Percentiles rank a stretch among this genome's conserved stretches.
phyloP scores from a whole-genome alignment of 176 grass and related monocot genomes.

The Triticum dicoccoides region DNA sequence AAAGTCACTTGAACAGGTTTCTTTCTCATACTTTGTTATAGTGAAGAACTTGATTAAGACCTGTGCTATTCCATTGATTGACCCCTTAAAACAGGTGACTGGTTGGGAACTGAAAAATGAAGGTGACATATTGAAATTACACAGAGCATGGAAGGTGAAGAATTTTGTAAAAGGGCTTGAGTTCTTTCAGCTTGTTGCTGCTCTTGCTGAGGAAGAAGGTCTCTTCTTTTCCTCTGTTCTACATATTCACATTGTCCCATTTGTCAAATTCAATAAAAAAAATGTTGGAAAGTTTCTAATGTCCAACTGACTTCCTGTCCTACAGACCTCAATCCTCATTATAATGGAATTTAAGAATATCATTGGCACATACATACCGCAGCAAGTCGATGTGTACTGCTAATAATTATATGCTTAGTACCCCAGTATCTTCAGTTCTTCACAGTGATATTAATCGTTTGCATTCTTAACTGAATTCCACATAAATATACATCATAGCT shows the following conservation, averaged over 20 bases:
- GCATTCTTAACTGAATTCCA: background rate
- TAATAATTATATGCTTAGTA: background rate
- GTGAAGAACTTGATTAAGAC: background rate
- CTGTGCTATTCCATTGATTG: background rate
- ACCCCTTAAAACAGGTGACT: conserved; percentile 50
- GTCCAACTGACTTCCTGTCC: background rate
- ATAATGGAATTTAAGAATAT: background rate
- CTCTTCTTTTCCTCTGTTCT: background rate
- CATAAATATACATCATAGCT: background rate
- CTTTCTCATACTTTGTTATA: background rate
- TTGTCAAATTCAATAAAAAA: background rate
- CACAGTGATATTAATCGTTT: background rate
- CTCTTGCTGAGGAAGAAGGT: conserved; percentile 88
- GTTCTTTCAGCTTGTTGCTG: conserved; percentile 82
- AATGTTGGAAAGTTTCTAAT: background rate
- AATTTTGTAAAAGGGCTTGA: conserved; percentile 87
- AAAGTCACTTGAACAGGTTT: conserved; percentile 64
- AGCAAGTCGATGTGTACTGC: background rate
- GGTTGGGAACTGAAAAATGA: conserved; percentile 62
- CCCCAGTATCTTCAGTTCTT: background rate
- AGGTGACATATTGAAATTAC: conserved; percentile 61
- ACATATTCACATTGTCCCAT: background rate
- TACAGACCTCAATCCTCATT: background rate
- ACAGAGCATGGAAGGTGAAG: conserved; percentile 78
- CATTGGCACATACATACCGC: background rate